Percentiles rank a stretch among this genome's conserved stretches.
Conservation (phyloP, 1,284 basidiomycete genomes). For the Sanghuangporus baumii region DNA sequence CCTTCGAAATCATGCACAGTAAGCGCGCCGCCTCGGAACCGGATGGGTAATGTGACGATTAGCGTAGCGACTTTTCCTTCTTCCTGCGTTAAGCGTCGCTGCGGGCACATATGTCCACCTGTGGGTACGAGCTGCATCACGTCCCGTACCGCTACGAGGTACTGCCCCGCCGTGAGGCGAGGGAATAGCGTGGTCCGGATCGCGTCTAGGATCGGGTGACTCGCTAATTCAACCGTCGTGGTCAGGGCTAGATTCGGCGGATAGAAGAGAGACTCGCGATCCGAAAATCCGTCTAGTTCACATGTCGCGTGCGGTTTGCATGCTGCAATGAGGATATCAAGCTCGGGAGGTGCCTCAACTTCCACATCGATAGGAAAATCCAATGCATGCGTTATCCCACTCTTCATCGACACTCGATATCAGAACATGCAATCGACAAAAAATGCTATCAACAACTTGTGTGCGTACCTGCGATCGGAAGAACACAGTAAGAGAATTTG, state of each 20-base stretch:
- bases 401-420: conserved; percentile 35
- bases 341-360: conserved; percentile 67
- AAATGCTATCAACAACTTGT: conserved; percentile 10
- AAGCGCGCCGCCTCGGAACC: conserved; percentile 62
- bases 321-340: conserved; percentile 72
- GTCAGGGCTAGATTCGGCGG: conserved; percentile 67
- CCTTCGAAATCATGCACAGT: conserved; percentile 53
- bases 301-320: conserved; percentile 58
- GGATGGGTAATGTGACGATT: conserved; percentile 64
- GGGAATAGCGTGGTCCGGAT: conserved; percentile 66
- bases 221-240: conserved; percentile 68
- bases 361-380: conserved; percentile 77
- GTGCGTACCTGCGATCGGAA: conserved; percentile 66
- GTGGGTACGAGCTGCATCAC: conserved; percentile 60
- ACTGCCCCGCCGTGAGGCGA: conserved; percentile 56
- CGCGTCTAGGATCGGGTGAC: conserved; percentile 74
- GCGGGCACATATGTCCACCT: conserved; percentile 53
- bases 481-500: conserved; percentile 62
- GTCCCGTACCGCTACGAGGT: conserved; percentile 62
- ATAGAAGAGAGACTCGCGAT: conserved; percentile 65
- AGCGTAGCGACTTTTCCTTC: conserved; percentile 70
- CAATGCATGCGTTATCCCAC: conserved; percentile 70
- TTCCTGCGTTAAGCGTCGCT: conserved; percentile 41
- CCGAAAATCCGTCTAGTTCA: conserved; percentile 48
- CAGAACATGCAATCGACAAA: conserved; percentile 5